Evolutionary conservation across 345 rosid genomes (phyloP), one percentile per base, ranked within the genome.

Genomic region (Citrus mangshanensis): DNA sequence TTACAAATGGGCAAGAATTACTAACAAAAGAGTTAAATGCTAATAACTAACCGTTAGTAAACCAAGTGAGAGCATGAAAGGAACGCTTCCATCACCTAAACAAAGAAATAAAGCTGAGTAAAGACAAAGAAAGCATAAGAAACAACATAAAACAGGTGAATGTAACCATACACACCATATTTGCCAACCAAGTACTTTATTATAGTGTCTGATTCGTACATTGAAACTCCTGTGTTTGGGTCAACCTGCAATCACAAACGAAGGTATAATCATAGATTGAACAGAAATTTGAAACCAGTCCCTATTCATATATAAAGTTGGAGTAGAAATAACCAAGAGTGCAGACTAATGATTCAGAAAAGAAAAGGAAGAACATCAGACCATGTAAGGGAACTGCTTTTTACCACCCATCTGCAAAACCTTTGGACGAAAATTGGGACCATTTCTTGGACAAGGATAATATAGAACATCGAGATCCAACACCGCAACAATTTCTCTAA

Each of bases 331-430:
- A 63, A 49, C 6, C 77, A 74, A 3, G 19, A 7, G 38, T 19
- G 30, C 30, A 7, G 46, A 42, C 60, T 19, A 27, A 59, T 9
- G n/a, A 74, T 0, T 6, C 49, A 40, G 30, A 13, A 28, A 70
- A 16, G 25, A 74, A 73, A 56, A 74, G 74, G n/a, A 74, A 68
- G n/a, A 73, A 78, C 61, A 85, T 28, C 91, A 84, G 78, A 95
- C 99, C 98, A 95, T 93, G 88, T 95, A 95, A 1, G 99, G 98
- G 82, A 91, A 95, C 82, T 89, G 99, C 84, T 88, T 84, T 77
- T 93, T 93, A 68, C 99, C 98, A 3, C 98, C 98, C 98, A 92
- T 84, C 87, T 93, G 86, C 58, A 58, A 77, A 80, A 85, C 97
- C 86, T 88, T 91, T 54, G 95, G 95, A 78, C 97, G 97, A 49